Evolutionary conservation across 176 grass and related monocot genomes (phyloP).

Genomic region (Chrysopogon serrulatus): DNA sequence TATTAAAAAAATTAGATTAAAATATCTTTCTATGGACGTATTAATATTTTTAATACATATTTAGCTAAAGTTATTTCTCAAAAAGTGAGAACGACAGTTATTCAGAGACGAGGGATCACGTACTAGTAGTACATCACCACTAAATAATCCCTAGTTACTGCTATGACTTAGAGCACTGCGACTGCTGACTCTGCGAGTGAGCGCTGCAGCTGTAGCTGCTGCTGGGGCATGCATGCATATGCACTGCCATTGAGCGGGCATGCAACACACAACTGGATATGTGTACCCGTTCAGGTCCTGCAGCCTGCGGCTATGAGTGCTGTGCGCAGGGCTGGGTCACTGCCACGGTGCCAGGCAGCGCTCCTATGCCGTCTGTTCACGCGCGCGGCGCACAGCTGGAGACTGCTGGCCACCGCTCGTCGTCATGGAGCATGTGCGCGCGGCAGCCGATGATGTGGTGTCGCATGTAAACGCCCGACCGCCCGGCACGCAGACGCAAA

Average conservation of each 20-base stretch:
- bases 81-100: too few relatives aligned
- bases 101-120: too few relatives aligned
- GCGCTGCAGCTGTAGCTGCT: neutral
- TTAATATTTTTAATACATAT: too few relatives aligned
- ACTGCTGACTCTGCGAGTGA: neutral
- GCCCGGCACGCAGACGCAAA: conserved; percentile 12
- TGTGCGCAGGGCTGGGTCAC: neutral
- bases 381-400: neutral
- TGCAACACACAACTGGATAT: conserved; percentile 11
- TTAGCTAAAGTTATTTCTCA: too few relatives aligned
- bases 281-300: conserved; percentile 7
- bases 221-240: too few relatives aligned
- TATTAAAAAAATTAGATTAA: too few relatives aligned
- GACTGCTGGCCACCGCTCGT: neutral
- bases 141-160: neutral
- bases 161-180: neutral
- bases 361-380: neutral
- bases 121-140: too few relatives aligned
- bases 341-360: conserved; percentile 2
- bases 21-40: too few relatives aligned
- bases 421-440: conserved; percentile 4
- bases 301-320: neutral
- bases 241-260: too few relatives aligned
- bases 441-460: neutral
- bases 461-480: neutral